Evolutionary conservation across 2,329 filamentous ascomycete species (phyloP).

Genomic region (Amauroascus verrucosus): DNA sequence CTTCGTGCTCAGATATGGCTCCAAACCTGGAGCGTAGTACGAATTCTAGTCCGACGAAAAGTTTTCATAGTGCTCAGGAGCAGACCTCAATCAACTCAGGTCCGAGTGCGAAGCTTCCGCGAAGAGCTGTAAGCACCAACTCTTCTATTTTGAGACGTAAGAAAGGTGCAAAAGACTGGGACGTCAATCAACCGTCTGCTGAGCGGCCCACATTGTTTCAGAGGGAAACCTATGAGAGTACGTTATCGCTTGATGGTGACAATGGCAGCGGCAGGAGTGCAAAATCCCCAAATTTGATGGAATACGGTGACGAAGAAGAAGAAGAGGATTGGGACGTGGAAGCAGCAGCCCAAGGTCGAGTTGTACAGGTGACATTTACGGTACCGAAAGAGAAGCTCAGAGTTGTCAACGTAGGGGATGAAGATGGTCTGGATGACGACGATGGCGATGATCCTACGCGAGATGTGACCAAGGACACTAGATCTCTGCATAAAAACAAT

Average conservation of each 20-base stretch:
- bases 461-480: neutral
- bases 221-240: constrained; percentile 7
- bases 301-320: constrained; percentile 29
- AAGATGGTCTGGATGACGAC: constrained; percentile 25
- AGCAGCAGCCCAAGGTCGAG: constrained; percentile 56
- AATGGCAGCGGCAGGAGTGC: constrained; percentile 10
- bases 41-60: constrained; percentile 22
- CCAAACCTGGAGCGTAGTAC: constrained; percentile 15
- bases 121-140: constrained; percentile 41
- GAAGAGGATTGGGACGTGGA: constrained; percentile 66
- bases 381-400: constrained; percentile 75
- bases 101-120: constrained; percentile 23
- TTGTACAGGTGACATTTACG: constrained; percentile 84
- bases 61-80: constrained; percentile 14
- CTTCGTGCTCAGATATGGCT: neutral
- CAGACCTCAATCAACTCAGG: neutral
- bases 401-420: constrained; percentile 69
- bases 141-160: constrained; percentile 41
- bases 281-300: constrained; percentile 8
- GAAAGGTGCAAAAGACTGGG: constrained; percentile 45
- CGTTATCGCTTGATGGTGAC: constrained; percentile 4
- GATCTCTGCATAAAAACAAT: neutral
- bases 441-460: constrained; percentile 8
- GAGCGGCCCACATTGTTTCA: constrained; percentile 14
- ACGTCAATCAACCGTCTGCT: constrained; percentile 25